Percentiles rank a stretch among this genome's conserved stretches.
phyloP scores from a whole-genome alignment of 1,284 basidiomycete genomes.

The Ceratobasidium sp. region DNA sequence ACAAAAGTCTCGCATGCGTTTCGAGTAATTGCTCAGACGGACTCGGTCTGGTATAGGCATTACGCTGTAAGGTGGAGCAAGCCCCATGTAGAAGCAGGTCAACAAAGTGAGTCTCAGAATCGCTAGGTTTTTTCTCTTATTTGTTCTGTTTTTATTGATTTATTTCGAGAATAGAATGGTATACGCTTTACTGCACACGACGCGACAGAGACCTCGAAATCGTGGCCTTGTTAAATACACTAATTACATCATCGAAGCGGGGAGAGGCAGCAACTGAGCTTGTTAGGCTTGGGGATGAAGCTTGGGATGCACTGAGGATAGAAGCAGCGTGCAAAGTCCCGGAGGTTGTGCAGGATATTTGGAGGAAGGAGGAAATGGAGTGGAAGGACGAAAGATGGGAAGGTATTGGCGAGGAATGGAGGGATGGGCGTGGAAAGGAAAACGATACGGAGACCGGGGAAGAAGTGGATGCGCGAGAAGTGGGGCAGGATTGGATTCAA shows the following conservation, averaged over 20 bases:
- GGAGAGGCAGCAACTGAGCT: background rate
- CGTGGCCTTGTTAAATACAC: background rate
- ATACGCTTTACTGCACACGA: background rate
- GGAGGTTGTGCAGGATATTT: background rate
- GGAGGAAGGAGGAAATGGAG: constrained; percentile 12
- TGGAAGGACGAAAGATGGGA: constrained; percentile 18
- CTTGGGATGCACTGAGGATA: constrained; percentile 7
- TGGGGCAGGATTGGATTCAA: constrained; percentile 37
- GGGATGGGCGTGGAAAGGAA: background rate
- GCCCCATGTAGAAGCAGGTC: background rate
- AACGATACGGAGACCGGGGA: background rate
- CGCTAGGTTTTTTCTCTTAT: no score
- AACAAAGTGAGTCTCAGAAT: background rate
- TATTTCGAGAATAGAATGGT: constrained; percentile 21
- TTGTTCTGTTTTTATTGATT: background rate
- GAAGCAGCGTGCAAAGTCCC: constrained; percentile 28
- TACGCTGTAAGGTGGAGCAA: constrained; percentile 19
- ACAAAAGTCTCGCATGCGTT: constrained; percentile 10
- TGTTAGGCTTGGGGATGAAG: background rate
- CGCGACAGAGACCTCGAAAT: background rate
- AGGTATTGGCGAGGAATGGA: constrained; percentile 28
- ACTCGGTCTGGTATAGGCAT: constrained; percentile 26
- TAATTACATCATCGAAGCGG: constrained; percentile 30
- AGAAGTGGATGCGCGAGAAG: constrained; percentile 1
- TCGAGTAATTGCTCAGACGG: constrained; percentile 11